Evolutionary conservation across 2,329 filamentous ascomycete genomes (phyloP).

Genomic region (Phaeoacremonium minimum): DNA sequence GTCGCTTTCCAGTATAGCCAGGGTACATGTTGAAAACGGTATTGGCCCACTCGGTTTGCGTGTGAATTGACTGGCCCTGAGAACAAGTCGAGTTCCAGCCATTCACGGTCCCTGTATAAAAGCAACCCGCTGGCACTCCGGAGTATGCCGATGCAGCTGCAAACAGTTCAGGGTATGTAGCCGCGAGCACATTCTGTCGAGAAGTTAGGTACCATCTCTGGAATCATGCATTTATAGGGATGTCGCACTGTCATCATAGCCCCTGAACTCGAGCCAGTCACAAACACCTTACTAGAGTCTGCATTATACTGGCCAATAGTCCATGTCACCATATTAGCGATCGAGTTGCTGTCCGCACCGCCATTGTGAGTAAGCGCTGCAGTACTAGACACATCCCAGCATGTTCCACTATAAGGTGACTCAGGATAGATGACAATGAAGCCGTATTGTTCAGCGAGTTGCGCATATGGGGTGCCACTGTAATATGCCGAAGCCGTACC

Average conservation of each 20-base stretch:
- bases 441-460: slow-evolving; percentile 47
- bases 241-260: slow-evolving; percentile 46
- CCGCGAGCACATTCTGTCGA: slow-evolving; percentile 38
- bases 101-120: slow-evolving; percentile 31
- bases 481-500: slow-evolving; percentile 36
- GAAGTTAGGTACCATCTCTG: slow-evolving; percentile 1
- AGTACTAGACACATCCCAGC: slow-evolving; percentile 56
- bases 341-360: not conserved
- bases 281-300: slow-evolving; percentile 42
- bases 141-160: slow-evolving; percentile 44
- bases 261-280: slow-evolving; percentile 41
- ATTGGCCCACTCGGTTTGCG: slow-evolving; percentile 34
- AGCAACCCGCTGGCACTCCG: slow-evolving; percentile 53
- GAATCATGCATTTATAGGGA: slow-evolving; percentile 12
- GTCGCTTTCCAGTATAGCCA: slow-evolving; percentile 37
- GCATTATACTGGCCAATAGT: slow-evolving; percentile 40
- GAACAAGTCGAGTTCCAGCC: slow-evolving; percentile 53
- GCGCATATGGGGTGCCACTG: slow-evolving; percentile 21
- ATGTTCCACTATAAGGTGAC: slow-evolving; percentile 35
- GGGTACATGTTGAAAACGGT: slow-evolving; percentile 43
- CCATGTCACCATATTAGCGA: slow-evolving; percentile 41
- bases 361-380: slow-evolving; percentile 41
- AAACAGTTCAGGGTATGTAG: slow-evolving; percentile 52
- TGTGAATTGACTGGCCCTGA: slow-evolving; percentile 39
- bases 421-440: slow-evolving; percentile 50